Percentiles rank a stretch among this genome's conserved stretches.
Conservation (phyloP, 2,329 filamentous ascomycete species). For the Botrytis sinoallii region DNA sequence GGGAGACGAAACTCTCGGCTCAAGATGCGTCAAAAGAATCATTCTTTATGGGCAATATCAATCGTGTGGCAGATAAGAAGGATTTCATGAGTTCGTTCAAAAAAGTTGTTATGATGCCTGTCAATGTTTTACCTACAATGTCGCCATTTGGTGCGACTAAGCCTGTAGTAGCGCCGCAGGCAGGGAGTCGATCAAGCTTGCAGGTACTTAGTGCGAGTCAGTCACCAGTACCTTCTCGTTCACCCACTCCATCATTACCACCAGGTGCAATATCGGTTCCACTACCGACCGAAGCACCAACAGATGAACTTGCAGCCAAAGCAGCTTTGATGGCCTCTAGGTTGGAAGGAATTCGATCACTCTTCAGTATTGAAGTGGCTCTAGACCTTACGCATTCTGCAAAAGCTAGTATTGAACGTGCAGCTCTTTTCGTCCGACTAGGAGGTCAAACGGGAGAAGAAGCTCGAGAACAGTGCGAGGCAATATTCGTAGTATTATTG, state of each 20-base stretch:
- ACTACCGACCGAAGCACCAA: slow-evolving; percentile 66
- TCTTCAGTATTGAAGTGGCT: slow-evolving; percentile 96
- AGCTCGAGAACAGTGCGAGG: slow-evolving; percentile 82
- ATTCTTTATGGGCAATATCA: slow-evolving; percentile 94
- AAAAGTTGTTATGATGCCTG: slow-evolving; percentile 98
- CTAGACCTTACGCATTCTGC: slow-evolving; percentile 84
- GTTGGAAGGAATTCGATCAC: slow-evolving; percentile 87
- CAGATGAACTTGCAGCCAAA: slow-evolving; percentile 90
- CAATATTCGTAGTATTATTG: slow-evolving; percentile 81
- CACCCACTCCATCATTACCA: slow-evolving; percentile 48
- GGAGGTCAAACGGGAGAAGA: slow-evolving; percentile 78
- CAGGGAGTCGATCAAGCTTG: slow-evolving; percentile 31
- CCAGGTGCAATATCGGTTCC: slow-evolving; percentile 38
- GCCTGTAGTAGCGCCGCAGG: slow-evolving; percentile 27
- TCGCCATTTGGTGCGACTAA: slow-evolving; percentile 50
- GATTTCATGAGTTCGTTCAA: slow-evolving; percentile 96
- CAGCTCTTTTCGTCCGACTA: slow-evolving; percentile 76
- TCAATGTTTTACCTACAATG: slow-evolving; percentile 76
- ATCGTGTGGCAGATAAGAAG: slow-evolving; percentile 90
- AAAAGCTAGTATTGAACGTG: slow-evolving; percentile 82
- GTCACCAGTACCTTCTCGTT: slow-evolving; percentile 42
- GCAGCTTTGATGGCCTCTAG: slow-evolving; percentile 96
- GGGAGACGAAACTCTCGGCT: slow-evolving; percentile 89
- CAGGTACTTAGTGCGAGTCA: slow-evolving; percentile 29
- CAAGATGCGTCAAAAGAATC: slow-evolving; percentile 89